A percentile compares a stretch with the other conserved stretches of the same genome.
Evolutionary conservation across 371 early-diverging fungal species (phyloP).

Genomic region (Cokeromyces recurvatus): DNA sequence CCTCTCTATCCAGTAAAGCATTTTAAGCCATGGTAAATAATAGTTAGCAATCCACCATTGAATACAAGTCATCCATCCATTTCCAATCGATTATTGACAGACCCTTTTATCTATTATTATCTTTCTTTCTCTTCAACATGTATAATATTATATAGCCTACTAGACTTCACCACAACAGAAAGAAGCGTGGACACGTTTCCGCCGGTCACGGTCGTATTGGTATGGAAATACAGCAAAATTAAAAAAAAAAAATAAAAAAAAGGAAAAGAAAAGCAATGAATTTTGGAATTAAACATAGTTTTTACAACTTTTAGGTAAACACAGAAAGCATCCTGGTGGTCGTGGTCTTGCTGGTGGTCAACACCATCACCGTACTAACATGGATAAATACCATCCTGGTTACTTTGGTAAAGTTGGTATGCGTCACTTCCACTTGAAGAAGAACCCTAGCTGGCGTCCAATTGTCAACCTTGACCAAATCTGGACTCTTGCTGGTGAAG

Average conservation of each 20-base stretch:
- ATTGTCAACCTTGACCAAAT: constrained; percentile 92
- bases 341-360: constrained; percentile 99
- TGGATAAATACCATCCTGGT: constrained; percentile 99
- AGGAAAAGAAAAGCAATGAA: too few relatives aligned
- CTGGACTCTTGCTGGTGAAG: constrained; percentile 92
- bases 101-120: too few relatives aligned
- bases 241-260: not conserved
- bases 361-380: constrained; percentile 99
- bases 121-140: not conserved
- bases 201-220: constrained; percentile 94
- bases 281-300: too few relatives aligned
- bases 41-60: not conserved
- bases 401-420: constrained; percentile 99
- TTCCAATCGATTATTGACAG: not conserved
- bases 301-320: constrained; percentile 60
- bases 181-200: constrained; percentile 90
- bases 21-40: constrained; percentile 29
- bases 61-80: constrained; percentile 11
- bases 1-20: constrained; percentile 24
- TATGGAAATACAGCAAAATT: not conserved
- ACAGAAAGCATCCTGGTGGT: constrained; percentile 99
- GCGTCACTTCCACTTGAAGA: constrained; percentile 98
- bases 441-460: constrained; percentile 85
- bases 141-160: constrained; percentile 60
- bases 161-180: constrained; percentile 81